Conservation (phyloP, 306 rosid genomes). For the Quillaja saponaria region DNA sequence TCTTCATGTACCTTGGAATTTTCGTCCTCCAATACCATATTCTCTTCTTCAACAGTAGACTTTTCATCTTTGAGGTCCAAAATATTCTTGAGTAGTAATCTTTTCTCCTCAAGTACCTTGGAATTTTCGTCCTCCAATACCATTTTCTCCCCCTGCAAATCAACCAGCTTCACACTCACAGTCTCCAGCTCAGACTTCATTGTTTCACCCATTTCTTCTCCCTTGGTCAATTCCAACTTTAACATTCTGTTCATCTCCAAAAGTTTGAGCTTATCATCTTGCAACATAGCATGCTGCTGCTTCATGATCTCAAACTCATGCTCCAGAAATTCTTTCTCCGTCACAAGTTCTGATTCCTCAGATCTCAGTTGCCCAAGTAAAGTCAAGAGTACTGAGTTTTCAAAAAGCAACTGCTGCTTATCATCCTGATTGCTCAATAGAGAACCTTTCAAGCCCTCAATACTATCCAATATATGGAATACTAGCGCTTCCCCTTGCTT, state of each 20-base stretch:
- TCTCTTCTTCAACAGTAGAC: conserved; percentile 43
- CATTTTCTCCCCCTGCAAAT: conserved; percentile 46
- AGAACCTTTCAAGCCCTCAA: conserved; percentile 66
- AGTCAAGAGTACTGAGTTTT: conserved; percentile 69
- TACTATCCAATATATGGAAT: conserved; percentile 51
- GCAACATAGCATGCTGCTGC: conserved; percentile 48
- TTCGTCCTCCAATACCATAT: conserved; percentile 55
- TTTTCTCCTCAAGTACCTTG: conserved; percentile 62
- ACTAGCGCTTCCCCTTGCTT: conserved; percentile 56
- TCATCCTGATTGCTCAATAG: conserved; percentile 60
- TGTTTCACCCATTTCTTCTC: conserved; percentile 53
- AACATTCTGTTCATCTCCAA: conserved; percentile 54
- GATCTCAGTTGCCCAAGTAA: conserved; percentile 61
- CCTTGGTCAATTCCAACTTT: conserved; percentile 48
- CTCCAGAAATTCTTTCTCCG: conserved; percentile 47
- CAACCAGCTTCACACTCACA: conserved; percentile 48
- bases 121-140: conserved; percentile 59
- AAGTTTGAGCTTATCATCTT: conserved; percentile 63
- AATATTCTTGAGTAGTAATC: conserved; percentile 48
- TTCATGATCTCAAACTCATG: conserved; percentile 48
- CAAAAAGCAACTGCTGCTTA: conserved; percentile 68
- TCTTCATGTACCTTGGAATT: conserved; percentile 59
- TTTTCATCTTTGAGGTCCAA: conserved; percentile 58
- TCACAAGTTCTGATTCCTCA: conserved; percentile 51
- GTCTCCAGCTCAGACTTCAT: conserved; percentile 52